Evolutionary conservation across 306 rosid species (phyloP).

Genomic region (Quercus mongolica): DNA sequence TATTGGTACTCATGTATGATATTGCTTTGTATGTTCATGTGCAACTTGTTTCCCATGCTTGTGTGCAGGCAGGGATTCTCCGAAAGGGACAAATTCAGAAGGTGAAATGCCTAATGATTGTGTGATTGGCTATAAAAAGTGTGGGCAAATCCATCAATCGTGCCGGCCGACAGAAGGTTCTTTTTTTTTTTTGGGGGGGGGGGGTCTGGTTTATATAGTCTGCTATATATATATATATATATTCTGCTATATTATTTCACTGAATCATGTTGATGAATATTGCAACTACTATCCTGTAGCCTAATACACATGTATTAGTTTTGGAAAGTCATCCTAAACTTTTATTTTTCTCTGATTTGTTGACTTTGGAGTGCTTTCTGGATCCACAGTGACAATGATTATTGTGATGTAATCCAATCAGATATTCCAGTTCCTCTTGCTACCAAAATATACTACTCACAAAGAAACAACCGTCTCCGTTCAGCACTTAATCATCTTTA

Average conservation of each 20-base stretch:
- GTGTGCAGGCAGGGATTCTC: conserved; percentile 37
- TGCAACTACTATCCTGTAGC: neutral
- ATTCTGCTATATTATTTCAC: neutral
- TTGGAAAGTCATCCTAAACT: conserved; percentile 21
- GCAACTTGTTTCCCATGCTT: conserved; percentile 10
- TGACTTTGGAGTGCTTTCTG: conserved; percentile 14
- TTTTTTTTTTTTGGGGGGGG: neutral
- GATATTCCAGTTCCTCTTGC: conserved; percentile 87
- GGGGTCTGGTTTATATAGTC: no score
- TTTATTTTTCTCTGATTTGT: conserved; percentile 9
- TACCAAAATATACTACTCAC: conserved; percentile 83
- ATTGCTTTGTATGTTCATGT: neutral
- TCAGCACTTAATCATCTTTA: conserved; percentile 62
- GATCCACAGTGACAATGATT: conserved; percentile 8
- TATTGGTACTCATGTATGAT: neutral
- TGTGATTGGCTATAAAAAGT: conserved; percentile 23
- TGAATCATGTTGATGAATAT: neutral
- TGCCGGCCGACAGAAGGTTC: conserved; percentile 35
- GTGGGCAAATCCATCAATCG: conserved; percentile 30
- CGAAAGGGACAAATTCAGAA: conserved; percentile 30
- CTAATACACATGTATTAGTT: neutral
- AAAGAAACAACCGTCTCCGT: conserved; percentile 70
- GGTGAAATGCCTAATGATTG: conserved; percentile 15
- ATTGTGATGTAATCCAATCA: conserved; percentile 32
- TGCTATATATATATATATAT: no score